phyloP scores from a whole-genome alignment of 2,329 filamentous ascomycete species.

The Hymenotorrendiella dingleyae region DNA sequence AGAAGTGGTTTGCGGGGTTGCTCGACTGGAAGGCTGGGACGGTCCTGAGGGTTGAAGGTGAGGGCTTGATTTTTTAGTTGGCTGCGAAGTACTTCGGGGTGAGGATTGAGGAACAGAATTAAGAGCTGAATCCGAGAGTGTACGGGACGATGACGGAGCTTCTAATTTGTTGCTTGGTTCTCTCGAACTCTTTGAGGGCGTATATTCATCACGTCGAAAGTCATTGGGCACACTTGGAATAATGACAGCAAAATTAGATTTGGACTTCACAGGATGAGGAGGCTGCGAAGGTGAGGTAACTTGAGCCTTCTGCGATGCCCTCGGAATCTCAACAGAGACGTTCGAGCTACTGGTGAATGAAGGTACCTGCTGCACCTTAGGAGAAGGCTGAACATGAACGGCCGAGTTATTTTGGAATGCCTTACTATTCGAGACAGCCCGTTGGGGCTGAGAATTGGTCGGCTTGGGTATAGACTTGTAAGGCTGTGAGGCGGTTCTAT shows the following conservation, averaged over 20 bases:
- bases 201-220: constrained; percentile 20
- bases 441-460: constrained; percentile 6
- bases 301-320: constrained; percentile 1
- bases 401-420: constrained; percentile 15
- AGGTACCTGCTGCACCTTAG: too few species aligned
- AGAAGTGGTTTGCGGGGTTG: constrained; percentile 5
- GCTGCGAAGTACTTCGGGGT: too few species aligned
- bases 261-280: constrained; percentile 35
- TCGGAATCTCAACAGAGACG: constrained; percentile 9
- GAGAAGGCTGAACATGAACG: too few species aligned
- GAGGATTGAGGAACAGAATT: too few species aligned
- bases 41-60: background rate
- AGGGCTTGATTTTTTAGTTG: background rate
- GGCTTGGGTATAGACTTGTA: constrained; percentile 6
- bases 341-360: constrained; percentile 16
- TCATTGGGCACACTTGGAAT: constrained; percentile 22
- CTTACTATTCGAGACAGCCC: constrained; percentile 1
- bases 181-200: constrained; percentile 30
- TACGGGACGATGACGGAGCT: constrained; percentile 35
- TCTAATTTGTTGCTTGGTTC: constrained; percentile 3
- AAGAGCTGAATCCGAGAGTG: too few species aligned
- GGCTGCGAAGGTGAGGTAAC: constrained; percentile 17
- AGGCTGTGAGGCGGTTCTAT: constrained; percentile 1
- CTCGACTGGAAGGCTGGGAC: constrained; percentile 9
- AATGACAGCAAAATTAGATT: constrained; percentile 21